Evolutionary conservation across 306 rosid species (phyloP).

Genomic region (Citrullus colocynthis): DNA sequence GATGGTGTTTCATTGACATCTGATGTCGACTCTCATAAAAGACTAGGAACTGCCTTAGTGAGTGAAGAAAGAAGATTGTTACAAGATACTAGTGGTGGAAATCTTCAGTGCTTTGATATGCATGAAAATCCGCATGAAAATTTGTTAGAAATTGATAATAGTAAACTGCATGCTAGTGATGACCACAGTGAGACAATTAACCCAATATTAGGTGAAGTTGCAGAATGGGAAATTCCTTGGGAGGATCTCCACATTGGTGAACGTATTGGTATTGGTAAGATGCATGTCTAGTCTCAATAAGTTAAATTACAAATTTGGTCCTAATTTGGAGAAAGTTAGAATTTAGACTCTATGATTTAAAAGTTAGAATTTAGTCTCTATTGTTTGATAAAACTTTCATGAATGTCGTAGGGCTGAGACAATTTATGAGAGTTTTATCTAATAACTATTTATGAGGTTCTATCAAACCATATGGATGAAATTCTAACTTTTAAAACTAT

Average conservation of each 20-base stretch:
- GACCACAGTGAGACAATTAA: constrained; percentile 32
- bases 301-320: too few species aligned
- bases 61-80: constrained; percentile 29
- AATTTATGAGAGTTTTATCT: too few species aligned
- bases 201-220: constrained; percentile 52
- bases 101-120: constrained; percentile 15
- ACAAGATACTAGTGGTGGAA: constrained; percentile 20
- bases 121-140: constrained; percentile 28
- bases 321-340: too few species aligned
- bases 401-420: too few species aligned
- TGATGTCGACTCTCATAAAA: constrained; percentile 12
- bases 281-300: neutral
- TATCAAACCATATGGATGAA: too few species aligned
- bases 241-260: constrained; percentile 93
- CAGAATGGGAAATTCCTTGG: constrained; percentile 94
- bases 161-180: constrained; percentile 22
- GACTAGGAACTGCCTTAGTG: constrained; percentile 10
- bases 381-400: too few species aligned
- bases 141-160: constrained; percentile 20
- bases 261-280: constrained; percentile 99
- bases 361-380: too few species aligned
- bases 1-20: constrained; percentile 12
- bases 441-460: too few species aligned
- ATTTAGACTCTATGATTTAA: too few species aligned
- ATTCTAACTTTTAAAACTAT: too few species aligned